A percentile compares a stretch with the other conserved stretches of the same genome.
phyloP scores from a whole-genome alignment of 345 rosid species.

The Erucastrum elatum region DNA sequence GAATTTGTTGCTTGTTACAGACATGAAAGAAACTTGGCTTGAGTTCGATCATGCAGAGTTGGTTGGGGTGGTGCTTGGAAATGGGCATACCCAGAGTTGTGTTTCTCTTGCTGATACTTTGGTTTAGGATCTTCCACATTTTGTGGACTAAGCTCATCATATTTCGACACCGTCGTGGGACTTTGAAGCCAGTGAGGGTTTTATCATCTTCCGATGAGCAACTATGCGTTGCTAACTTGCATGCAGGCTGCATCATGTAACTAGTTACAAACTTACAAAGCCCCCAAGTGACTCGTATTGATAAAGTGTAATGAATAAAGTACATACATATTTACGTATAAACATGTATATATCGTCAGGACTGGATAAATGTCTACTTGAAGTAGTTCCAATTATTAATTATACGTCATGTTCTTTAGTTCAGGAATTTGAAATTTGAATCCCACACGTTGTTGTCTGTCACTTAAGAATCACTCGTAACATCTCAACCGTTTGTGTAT shows the following conservation, averaged over 20 bases:
- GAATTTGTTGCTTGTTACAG: neutral
- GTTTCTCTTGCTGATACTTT: constrained; percentile 85
- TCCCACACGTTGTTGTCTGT: constrained; percentile 24
- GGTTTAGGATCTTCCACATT: neutral
- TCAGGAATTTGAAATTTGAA: constrained; percentile 19
- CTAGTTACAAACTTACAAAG: too few species aligned
- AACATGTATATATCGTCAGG: neutral
- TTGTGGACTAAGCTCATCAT: neutral
- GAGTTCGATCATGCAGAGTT: constrained; percentile 69
- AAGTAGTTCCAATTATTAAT: constrained; percentile 12
- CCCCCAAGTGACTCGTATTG: neutral
- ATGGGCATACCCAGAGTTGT: constrained; percentile 59
- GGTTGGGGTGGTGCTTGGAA: constrained; percentile 60
- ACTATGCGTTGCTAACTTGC: too few species aligned
- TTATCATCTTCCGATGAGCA: neutral
- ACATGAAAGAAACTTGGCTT: neutral
- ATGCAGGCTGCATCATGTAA: too few species aligned
- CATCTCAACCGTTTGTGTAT: constrained; percentile 9
- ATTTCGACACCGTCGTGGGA: neutral
- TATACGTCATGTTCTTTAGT: constrained; percentile 25
- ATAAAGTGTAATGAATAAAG: neutral
- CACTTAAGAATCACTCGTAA: constrained; percentile 19
- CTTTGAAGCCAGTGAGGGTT: neutral
- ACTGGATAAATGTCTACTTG: constrained; percentile 14
- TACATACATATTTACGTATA: neutral